Percentiles rank a stretch among this genome's conserved stretches.
phyloP scores from a whole-genome alignment of 2,329 filamentous ascomycete species.

The Calonectria multiphialidica region DNA sequence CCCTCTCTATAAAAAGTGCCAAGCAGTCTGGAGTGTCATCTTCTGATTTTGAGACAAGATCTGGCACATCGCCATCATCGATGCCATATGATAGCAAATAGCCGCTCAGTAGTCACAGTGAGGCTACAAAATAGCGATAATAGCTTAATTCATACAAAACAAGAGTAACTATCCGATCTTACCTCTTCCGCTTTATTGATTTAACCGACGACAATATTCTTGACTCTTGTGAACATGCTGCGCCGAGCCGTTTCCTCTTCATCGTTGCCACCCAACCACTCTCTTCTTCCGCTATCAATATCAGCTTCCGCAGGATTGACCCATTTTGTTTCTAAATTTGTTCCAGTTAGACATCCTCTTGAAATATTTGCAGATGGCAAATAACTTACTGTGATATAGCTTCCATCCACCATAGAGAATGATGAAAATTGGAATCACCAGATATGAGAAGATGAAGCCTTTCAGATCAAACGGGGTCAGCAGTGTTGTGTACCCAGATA shows the following conservation, averaged over 20 bases:
- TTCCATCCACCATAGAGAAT: slow-evolving; percentile 22
- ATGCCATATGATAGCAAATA: too few species aligned
- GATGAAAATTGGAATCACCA: slow-evolving; percentile 26
- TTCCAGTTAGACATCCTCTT: neutral
- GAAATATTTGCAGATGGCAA: neutral
- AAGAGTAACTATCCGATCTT: too few species aligned
- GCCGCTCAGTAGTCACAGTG: too few species aligned
- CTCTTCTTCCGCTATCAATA: slow-evolving; percentile 19
- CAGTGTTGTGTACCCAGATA: slow-evolving; percentile 24
- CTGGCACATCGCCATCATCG: too few species aligned
- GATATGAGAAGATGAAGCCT: slow-evolving; percentile 26
- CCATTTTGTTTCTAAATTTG: slow-evolving; percentile 19
- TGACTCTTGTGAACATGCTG: neutral
- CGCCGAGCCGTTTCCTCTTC: neutral
- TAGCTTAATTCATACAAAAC: too few species aligned
- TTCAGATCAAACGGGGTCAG: slow-evolving; percentile 23
- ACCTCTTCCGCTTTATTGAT: too few species aligned
- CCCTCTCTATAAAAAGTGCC: too few species aligned
- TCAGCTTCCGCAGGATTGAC: slow-evolving; percentile 20
- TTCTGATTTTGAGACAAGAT: too few species aligned
- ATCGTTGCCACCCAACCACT: slow-evolving; percentile 21
- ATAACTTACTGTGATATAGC: slow-evolving; percentile 24
- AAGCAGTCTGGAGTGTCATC: too few species aligned
- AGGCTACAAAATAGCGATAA: too few species aligned
- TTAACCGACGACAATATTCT: slow-evolving; percentile 1